phyloP scores from a whole-genome alignment of 75 land plant species.

The Pinus albicaulis region DNA sequence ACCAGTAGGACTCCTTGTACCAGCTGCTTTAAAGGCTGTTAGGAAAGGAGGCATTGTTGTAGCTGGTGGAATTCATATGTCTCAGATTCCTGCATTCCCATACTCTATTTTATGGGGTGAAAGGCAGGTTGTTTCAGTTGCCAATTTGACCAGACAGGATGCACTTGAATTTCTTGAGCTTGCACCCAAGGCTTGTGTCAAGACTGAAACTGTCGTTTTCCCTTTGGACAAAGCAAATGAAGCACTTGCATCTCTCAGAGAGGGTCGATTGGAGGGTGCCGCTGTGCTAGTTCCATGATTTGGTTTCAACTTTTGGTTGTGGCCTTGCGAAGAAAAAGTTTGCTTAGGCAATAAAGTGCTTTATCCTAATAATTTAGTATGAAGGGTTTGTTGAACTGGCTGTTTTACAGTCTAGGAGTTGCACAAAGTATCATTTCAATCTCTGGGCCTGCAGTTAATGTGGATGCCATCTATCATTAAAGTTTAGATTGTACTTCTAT shows the following conservation, averaged over 20 bases:
- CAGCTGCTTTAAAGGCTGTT: conserved; percentile 13
- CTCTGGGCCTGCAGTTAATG: too few relatives aligned
- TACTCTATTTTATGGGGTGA: conserved; percentile 25
- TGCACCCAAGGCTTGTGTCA: conserved; percentile 13
- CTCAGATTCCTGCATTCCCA: conserved; percentile 22
- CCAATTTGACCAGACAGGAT: conserved; percentile 24
- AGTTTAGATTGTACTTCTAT: too few relatives aligned
- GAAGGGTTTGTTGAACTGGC: too few relatives aligned
- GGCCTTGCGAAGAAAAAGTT: too few relatives aligned
- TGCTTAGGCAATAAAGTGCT: too few relatives aligned
- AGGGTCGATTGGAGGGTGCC: conserved; percentile 15
- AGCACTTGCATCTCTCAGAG: conserved; percentile 15
- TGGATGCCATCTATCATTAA: too few relatives aligned
- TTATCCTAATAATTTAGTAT: too few relatives aligned
- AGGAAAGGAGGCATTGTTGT: conserved; percentile 20
- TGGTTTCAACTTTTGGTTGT: not conserved
- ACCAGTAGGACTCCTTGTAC: conserved; percentile 16
- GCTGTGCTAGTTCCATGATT: conserved; percentile 21
- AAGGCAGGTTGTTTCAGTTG: conserved; percentile 19
- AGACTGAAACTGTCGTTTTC: conserved; percentile 17
- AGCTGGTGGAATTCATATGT: conserved; percentile 25
- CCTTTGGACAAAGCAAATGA: conserved; percentile 24
- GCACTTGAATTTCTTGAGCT: conserved; percentile 24
- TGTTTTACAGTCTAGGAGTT: too few relatives aligned
- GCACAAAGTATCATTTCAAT: too few relatives aligned